Evolutionary conservation across 2,329 filamentous ascomycete species (phyloP).

Genomic region (Sarocladium oryzae): DNA sequence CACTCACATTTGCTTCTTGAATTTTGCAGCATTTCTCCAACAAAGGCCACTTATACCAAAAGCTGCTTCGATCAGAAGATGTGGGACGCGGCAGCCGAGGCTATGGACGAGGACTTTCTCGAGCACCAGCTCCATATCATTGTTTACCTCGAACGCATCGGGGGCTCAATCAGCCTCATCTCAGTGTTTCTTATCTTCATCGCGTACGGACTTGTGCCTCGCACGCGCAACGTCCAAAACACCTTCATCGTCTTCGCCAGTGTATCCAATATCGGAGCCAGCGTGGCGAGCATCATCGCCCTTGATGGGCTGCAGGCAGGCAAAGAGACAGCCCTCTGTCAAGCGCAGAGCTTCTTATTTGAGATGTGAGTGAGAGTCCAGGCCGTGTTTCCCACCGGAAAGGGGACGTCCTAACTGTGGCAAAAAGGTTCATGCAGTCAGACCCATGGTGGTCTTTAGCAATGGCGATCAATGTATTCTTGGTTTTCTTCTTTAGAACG

Average conservation of each 20-base stretch:
- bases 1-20: background rate
- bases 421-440: constrained; percentile 68
- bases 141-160: constrained; percentile 44
- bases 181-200: constrained; percentile 46
- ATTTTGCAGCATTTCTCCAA: too few relatives aligned
- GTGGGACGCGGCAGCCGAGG: background rate
- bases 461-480: constrained; percentile 77
- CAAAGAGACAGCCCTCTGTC: constrained; percentile 50
- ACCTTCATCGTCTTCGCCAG: constrained; percentile 58
- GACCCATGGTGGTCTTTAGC: constrained; percentile 73
- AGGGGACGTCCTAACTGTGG: background rate
- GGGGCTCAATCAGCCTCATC: constrained; percentile 45
- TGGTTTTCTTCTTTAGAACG: constrained; percentile 57
- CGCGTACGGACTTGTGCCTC: constrained; percentile 43
- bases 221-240: constrained; percentile 52
- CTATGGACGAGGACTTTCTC: constrained; percentile 22
- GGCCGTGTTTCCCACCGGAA: too few relatives aligned
- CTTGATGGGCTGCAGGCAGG: constrained; percentile 55
- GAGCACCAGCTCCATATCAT: constrained; percentile 33
- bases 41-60: too few relatives aligned
- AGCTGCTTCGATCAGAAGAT: too few relatives aligned
- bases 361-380: constrained; percentile 52
- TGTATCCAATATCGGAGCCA: constrained; percentile 52
- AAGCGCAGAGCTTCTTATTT: constrained; percentile 53
- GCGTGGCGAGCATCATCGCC: constrained; percentile 64